Conservation (phyloP, 1,139 yeast species). For the Yamadazyma dushanensis region DNA sequence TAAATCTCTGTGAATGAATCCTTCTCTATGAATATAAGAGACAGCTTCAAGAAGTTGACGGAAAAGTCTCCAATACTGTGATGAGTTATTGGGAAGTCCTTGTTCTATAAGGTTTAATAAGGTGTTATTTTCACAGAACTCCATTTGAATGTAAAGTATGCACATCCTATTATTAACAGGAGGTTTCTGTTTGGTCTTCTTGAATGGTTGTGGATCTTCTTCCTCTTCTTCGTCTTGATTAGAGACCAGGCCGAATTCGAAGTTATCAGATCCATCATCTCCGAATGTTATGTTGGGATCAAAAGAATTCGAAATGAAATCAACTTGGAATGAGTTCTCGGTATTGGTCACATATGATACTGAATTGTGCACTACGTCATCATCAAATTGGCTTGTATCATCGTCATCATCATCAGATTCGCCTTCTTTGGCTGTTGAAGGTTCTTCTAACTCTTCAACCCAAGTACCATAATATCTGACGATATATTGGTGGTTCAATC, state of each 20-base stretch:
- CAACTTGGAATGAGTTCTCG: slow-evolving; percentile 49
- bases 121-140: slow-evolving; percentile 94
- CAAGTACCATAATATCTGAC: slow-evolving; percentile 97
- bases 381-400: slow-evolving; percentile 18
- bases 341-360: slow-evolving; percentile 31
- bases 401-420: slow-evolving; percentile 21
- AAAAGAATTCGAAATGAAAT: slow-evolving; percentile 67
- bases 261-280: slow-evolving; percentile 24
- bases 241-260: slow-evolving; percentile 28
- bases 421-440: slow-evolving; percentile 10
- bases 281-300: slow-evolving; percentile 61
- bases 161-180: slow-evolving; percentile 27
- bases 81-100: slow-evolving; percentile 69
- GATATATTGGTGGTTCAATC: slow-evolving; percentile 92
- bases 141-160: slow-evolving; percentile 88
- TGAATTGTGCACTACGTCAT: slow-evolving; percentile 22
- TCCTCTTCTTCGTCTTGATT: slow-evolving; percentile 6
- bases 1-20: slow-evolving; percentile 91
- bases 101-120: slow-evolving; percentile 78
- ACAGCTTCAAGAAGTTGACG: slow-evolving; percentile 90
- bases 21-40: slow-evolving; percentile 87
- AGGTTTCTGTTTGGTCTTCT: background rate
- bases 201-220: background rate
- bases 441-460: slow-evolving; percentile 67
- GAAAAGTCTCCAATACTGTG: slow-evolving; percentile 86